Conservation (phyloP, 1,284 basidiomycete species). For the Schizophyllum commune region DNA sequence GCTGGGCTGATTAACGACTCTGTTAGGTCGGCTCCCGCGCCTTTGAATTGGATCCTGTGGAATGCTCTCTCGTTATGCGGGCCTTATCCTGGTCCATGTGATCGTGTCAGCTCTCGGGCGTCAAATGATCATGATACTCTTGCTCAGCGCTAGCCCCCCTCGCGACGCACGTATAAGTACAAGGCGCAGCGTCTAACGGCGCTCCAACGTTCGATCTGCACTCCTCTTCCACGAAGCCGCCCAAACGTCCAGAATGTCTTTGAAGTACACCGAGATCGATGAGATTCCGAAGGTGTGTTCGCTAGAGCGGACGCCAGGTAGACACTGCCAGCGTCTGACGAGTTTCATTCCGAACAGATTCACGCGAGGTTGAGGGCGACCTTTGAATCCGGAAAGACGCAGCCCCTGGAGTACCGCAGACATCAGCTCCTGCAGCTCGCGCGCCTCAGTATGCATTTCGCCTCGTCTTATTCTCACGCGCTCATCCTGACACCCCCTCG, state of each 20-base stretch:
- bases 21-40: background rate
- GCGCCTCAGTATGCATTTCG: constrained; percentile 49
- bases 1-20: background rate
- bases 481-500: constrained; percentile 53
- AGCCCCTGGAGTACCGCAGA: constrained; percentile 52
- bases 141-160: too few species aligned
- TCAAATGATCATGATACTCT: background rate
- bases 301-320: constrained; percentile 22
- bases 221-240: background rate
- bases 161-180: background rate
- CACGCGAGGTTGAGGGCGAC: constrained; percentile 39
- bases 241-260: background rate
- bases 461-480: constrained; percentile 47
- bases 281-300: constrained; percentile 5
- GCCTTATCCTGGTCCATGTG: background rate
- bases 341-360: constrained; percentile 52
- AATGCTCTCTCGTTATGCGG: background rate
- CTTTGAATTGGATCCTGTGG: background rate
- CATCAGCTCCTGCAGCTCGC: constrained; percentile 59
- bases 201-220: background rate
- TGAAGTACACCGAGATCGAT: constrained; percentile 5
- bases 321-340: constrained; percentile 32
- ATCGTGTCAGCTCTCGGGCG: background rate
- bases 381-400: constrained; percentile 54
- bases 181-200: background rate